Evolutionary conservation across 1,139 yeast genomes (phyloP).

Genomic region (Debaryomyces udenii): DNA sequence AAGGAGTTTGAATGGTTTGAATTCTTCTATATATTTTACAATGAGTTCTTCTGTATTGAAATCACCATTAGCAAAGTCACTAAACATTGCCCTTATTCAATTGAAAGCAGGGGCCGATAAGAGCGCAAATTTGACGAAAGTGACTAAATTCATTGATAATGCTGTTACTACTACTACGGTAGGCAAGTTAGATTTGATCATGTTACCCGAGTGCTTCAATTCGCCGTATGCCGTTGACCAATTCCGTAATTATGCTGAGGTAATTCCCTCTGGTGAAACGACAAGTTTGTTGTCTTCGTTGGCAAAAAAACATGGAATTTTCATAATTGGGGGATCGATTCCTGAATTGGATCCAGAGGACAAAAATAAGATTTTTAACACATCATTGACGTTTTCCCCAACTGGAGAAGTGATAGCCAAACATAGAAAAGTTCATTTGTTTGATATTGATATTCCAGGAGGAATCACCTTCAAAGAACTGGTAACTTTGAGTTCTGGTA

Average conservation of each 20-base stretch:
- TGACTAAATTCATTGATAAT: conserved; percentile 47
- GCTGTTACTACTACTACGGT: conserved; percentile 55
- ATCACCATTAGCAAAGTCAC: conserved; percentile 32
- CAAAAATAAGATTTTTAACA: conserved; percentile 23
- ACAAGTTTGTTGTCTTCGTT: conserved; percentile 21
- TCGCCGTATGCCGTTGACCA: conserved; percentile 91
- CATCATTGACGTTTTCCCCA: conserved; percentile 43
- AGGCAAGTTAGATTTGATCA: conserved; percentile 57
- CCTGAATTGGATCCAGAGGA: conserved; percentile 21
- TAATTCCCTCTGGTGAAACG: conserved; percentile 26
- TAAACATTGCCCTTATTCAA: conserved; percentile 76
- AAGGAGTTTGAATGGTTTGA: background rate
- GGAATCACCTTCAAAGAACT: conserved; percentile 73
- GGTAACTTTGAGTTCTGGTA: conserved; percentile 76
- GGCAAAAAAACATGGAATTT: conserved; percentile 25
- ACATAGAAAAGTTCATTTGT: conserved; percentile 81
- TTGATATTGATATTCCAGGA: conserved; percentile 75
- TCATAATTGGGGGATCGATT: conserved; percentile 29
- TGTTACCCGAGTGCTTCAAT: conserved; percentile 91
- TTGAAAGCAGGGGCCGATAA: conserved; percentile 73
- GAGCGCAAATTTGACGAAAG: conserved; percentile 58
- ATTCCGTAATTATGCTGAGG: conserved; percentile 50
- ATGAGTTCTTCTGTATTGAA: conserved; percentile 31
- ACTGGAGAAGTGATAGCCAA: conserved; percentile 62
- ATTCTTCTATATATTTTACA: background rate